phyloP scores from a whole-genome alignment of 441 rosid species.

The Populus trichocarpa region DNA sequence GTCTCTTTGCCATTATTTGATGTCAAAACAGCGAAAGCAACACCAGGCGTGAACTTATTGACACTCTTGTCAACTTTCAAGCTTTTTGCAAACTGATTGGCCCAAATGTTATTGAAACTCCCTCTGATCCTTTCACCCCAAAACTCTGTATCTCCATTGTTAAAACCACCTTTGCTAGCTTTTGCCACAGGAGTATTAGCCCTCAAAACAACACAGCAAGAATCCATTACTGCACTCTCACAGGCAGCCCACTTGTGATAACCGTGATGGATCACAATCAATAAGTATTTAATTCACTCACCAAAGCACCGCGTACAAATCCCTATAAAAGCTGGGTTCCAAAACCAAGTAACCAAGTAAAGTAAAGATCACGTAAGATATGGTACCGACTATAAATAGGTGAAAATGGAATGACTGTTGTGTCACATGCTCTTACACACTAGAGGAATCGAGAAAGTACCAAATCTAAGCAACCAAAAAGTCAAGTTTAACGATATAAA shows the following conservation, averaged over 20 bases:
- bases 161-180: constrained; percentile 26
- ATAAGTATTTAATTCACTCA: constrained; percentile 3
- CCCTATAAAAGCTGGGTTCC: constrained; percentile 16
- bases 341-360: constrained; percentile 39
- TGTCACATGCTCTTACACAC: constrained; percentile 19
- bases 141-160: constrained; percentile 39
- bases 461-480: constrained; percentile 27
- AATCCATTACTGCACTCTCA: constrained; percentile 49
- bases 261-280: constrained; percentile 14
- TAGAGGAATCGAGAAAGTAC: neutral
- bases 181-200: constrained; percentile 32
- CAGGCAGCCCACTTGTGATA: constrained; percentile 2
- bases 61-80: constrained; percentile 29
- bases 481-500: constrained; percentile 3
- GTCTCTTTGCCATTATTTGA: constrained; percentile 46
- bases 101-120: constrained; percentile 30
- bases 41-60: constrained; percentile 39
- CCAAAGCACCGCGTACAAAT: constrained; percentile 13
- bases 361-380: constrained; percentile 31
- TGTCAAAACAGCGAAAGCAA: constrained; percentile 50
- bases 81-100: constrained; percentile 27
- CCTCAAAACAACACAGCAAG: constrained; percentile 39
- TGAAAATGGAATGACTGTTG: constrained; percentile 20
- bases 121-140: constrained; percentile 57
- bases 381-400: too few relatives aligned